phyloP scores from a whole-genome alignment of 163 green algal genomes.

The Scenedesmus sp. region DNA sequence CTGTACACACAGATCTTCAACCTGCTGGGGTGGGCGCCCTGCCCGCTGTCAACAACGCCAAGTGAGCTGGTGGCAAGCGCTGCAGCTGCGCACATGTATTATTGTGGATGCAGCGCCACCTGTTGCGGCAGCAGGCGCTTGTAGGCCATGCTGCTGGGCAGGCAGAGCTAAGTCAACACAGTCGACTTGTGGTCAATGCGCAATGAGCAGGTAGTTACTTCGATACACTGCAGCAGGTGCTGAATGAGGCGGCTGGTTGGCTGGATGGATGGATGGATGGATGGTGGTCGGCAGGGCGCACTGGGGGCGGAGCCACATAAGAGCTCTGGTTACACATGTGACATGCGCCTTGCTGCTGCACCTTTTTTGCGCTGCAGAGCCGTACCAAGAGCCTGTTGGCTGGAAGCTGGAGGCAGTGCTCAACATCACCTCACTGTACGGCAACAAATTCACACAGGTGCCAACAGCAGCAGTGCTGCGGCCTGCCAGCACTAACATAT shows the following conservation, averaged over 20 bases:
- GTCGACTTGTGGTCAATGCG: too few species aligned
- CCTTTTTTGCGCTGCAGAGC: background rate
- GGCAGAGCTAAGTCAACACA: too few species aligned
- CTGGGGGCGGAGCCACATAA: too few species aligned
- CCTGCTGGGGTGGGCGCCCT: slow-evolving; percentile 10
- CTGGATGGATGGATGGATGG: too few species aligned
- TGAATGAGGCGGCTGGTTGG: too few species aligned
- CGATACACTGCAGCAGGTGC: too few species aligned
- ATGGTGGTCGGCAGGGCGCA: too few species aligned
- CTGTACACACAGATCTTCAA: slow-evolving; percentile 17
- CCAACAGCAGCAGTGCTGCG: background rate
- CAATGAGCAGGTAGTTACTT: too few species aligned
- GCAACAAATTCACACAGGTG: background rate
- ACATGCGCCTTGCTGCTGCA: background rate
- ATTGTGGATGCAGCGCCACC: too few species aligned
- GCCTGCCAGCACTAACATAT: background rate
- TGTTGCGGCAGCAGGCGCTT: too few species aligned
- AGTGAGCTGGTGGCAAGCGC: background rate
- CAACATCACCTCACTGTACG: background rate
- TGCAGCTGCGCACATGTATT: background rate
- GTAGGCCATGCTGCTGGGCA: too few species aligned
- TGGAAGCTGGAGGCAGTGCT: background rate
- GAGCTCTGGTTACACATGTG: too few species aligned
- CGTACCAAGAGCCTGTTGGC: background rate
- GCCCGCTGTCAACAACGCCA: background rate